A percentile compares a stretch with the other conserved stretches of the same genome.
Evolutionary conservation across 495 filamentous ascomycete species (phyloP).

Genomic region (Letharia lupina): DNA sequence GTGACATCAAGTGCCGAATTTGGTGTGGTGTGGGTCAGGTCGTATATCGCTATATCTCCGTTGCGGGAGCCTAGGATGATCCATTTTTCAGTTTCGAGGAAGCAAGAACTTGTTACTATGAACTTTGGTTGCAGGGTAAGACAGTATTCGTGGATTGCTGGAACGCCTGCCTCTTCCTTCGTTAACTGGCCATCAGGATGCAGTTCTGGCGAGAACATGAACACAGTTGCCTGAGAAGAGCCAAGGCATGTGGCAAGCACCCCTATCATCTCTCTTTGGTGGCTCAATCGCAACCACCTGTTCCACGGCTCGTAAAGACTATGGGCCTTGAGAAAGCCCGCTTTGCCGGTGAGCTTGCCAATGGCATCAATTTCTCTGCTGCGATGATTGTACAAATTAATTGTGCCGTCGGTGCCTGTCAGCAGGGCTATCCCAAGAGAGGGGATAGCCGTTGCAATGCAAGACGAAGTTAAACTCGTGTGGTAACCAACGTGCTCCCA

Average conservation of each 20-base stretch:
- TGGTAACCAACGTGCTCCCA: constrained; percentile 17
- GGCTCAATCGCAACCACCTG: neutral
- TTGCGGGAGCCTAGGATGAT: constrained; percentile 56
- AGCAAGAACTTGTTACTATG: constrained; percentile 32
- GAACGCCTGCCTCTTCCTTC: neutral
- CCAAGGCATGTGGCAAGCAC: constrained; percentile 15
- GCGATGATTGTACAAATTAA: constrained; percentile 39
- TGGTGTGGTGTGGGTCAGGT: constrained; percentile 15
- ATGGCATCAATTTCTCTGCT: constrained; percentile 25
- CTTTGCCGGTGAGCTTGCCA: constrained; percentile 38
- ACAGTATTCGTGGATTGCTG: neutral
- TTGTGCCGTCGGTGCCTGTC: constrained; percentile 44
- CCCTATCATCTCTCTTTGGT: neutral
- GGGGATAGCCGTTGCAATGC: constrained; percentile 33
- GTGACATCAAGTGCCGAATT: neutral
- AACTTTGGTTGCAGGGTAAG: constrained; percentile 21
- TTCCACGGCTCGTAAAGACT: neutral
- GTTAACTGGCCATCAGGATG: neutral
- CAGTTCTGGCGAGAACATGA: neutral
- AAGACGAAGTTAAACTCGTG: constrained; percentile 36
- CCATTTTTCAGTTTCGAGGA: constrained; percentile 39
- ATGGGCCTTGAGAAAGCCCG: constrained; percentile 42
- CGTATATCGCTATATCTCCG: constrained; percentile 52
- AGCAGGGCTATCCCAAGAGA: constrained; percentile 37
- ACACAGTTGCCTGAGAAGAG: neutral